Evolutionary conservation across 2,329 filamentous ascomycete species (phyloP).

Genomic region (Microdochium bolleyi): DNA sequence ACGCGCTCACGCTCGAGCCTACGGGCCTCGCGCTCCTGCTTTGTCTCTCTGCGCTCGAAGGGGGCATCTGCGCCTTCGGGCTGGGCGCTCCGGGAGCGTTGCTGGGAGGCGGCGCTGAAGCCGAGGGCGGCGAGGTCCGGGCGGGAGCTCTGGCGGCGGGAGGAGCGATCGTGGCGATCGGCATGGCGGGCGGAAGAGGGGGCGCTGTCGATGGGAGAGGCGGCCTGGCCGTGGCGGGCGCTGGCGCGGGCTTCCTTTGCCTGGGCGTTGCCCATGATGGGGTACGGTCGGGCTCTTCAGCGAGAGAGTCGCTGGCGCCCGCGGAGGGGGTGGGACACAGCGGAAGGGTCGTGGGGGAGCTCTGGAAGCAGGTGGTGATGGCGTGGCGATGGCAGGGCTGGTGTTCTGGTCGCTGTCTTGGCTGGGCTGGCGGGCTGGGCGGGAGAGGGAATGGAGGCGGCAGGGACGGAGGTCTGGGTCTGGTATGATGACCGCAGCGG

Average conservation of each 20-base stretch:
- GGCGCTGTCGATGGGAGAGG: neutral
- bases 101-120: conserved; percentile 25
- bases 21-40: conserved; percentile 82
- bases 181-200: neutral
- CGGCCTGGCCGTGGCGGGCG: neutral
- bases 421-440: too few relatives aligned
- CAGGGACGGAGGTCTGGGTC: too few relatives aligned
- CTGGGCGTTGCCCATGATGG: neutral
- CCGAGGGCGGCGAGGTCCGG: conserved; percentile 39
- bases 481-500: too few relatives aligned
- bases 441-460: too few relatives aligned
- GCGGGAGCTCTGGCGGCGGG: conserved; percentile 23
- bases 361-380: too few relatives aligned
- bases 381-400: too few relatives aligned
- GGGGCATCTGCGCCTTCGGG: conserved; percentile 31
- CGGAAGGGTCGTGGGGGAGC: too few relatives aligned
- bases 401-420: too few relatives aligned
- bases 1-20: conserved; percentile 75
- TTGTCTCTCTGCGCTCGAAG: conserved; percentile 72
- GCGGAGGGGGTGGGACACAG: too few relatives aligned
- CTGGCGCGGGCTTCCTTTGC: neutral
- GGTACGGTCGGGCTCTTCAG: neutral
- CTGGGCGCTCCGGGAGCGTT: conserved; percentile 22
- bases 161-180: neutral
- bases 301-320: neutral